Conservation (phyloP, 305 asterid species). For the Caryopteris hybrid region DNA sequence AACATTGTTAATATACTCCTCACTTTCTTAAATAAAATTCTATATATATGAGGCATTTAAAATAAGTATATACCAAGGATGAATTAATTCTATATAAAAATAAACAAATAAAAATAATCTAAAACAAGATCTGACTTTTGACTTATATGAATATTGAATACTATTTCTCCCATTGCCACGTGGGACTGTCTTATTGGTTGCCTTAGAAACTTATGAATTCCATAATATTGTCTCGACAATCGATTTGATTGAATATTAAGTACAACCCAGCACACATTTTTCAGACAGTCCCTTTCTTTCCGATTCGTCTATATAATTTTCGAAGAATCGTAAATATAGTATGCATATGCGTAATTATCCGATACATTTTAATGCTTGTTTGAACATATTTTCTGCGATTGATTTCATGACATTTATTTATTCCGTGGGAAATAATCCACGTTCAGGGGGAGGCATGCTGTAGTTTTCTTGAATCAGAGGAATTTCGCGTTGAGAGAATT, state of each 20-base stretch:
- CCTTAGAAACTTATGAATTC: not conserved
- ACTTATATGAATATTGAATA: too few relatives aligned
- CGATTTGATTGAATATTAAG: not conserved
- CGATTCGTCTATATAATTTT: not conserved
- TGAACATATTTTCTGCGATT: not conserved
- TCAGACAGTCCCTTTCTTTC: constrained; percentile 6
- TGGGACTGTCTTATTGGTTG: constrained; percentile 6
- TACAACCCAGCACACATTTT: constrained; percentile 13
- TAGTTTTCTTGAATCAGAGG: not conserved
- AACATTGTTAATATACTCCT: too few relatives aligned
- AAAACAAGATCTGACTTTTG: too few relatives aligned
- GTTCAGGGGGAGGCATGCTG: constrained; percentile 10
- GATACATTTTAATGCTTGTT: constrained; percentile 1
- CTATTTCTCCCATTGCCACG: not conserved
- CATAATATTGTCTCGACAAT: not conserved
- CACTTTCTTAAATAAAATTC: too few relatives aligned
- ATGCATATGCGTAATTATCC: not conserved
- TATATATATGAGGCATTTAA: too few relatives aligned
- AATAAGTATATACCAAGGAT: too few relatives aligned
- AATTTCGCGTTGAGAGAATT: constrained; percentile 11
- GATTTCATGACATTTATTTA: not conserved
- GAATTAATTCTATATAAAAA: too few relatives aligned
- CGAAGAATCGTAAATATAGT: not conserved
- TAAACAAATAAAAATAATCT: too few relatives aligned
- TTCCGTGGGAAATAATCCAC: constrained; percentile 17